Conservation (phyloP, 202 grass and related monocot species). For the Musa balbisiana region DNA sequence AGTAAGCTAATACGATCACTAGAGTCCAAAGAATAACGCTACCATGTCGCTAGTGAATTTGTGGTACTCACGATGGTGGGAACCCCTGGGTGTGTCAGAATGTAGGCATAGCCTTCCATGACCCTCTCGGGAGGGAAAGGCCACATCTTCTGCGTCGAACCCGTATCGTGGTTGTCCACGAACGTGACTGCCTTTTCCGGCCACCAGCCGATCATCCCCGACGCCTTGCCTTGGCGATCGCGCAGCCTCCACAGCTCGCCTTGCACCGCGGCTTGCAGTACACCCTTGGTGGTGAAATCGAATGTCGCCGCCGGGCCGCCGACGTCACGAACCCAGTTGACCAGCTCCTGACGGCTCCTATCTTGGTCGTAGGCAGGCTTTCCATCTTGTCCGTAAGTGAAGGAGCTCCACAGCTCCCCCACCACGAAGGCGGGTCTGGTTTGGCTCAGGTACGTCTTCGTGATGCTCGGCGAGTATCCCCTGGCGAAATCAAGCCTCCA, state of each 20-base stretch:
- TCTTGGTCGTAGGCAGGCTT: conserved; percentile 45
- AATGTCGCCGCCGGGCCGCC: conserved; percentile 37
- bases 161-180: conserved; percentile 80
- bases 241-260: conserved; percentile 58
- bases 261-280: conserved; percentile 70
- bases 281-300: conserved; percentile 85
- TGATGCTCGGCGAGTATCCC: conserved; percentile 43
- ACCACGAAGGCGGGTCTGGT: conserved; percentile 47
- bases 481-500: conserved; percentile 75
- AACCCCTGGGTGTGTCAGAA: conserved; percentile 72
- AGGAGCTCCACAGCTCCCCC: conserved; percentile 63
- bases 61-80: conserved; percentile 56
- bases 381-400: conserved; percentile 47
- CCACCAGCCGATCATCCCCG: conserved; percentile 63
- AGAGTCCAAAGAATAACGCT: background rate
- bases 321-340: conserved; percentile 43
- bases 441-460: conserved; percentile 54
- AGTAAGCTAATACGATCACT: background rate
- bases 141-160: conserved; percentile 75
- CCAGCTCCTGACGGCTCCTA: conserved; percentile 59
- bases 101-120: conserved; percentile 89
- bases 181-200: conserved; percentile 85
- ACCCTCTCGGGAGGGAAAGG: conserved; percentile 69
- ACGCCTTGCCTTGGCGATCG: conserved; percentile 46
- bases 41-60: background rate